Base-by-base conservation (phyloP, 345 rosid genomes). In the Pseudoturritis turrita region DNA sequence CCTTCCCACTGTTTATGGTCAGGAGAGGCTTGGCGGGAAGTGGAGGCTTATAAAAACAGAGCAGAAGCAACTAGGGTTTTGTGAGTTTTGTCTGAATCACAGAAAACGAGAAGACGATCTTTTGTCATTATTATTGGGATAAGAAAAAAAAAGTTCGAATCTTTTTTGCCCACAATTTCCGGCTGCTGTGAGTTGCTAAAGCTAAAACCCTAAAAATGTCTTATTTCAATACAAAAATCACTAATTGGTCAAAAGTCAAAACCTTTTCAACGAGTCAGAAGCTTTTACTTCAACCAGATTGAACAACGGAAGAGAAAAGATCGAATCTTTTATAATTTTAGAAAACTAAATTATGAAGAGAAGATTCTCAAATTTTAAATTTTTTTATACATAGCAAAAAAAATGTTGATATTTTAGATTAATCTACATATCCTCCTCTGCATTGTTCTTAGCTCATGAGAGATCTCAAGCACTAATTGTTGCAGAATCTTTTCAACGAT, bases 401-500 rank as follows among this genome's bases (percentile, higher is more conserved):
- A 62, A 52, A 2, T 25, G 60, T 47, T 46, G 44, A 39, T n/a
- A 46, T 4, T 28, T 73, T 43, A 66, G 3, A 50, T 5, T 49
- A 66, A 50, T 67, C 29, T 4, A 67, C 23, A 58, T 41, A 49
- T 12, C 6, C 33, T 43, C 10, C 14, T 43, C 63, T 61, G 67
- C 75, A 70, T 47, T 63, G 71, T 68, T 76, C 41, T 29, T 62
- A 80, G 81, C 68, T 77, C 73, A 28, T 56, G 49, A 47, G 75
- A 58, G 56, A 77, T 25, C 21, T 91, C 91, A 53, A 58, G 41
- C 33, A 75, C 68, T 61, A 86, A 60, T 46, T 89, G 88, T 67
- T 81, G 84, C n/a, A 87, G 44, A 62, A 87, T 68, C 53, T 46
- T 51, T 41, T 86, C 96, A 7, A 51, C 89, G 22, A 83, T 28